Percentiles rank a stretch among this genome's conserved stretches.
Evolutionary conservation across 176 grass and related monocot species (phyloP).

Genomic region (Phoenix dactylifera): DNA sequence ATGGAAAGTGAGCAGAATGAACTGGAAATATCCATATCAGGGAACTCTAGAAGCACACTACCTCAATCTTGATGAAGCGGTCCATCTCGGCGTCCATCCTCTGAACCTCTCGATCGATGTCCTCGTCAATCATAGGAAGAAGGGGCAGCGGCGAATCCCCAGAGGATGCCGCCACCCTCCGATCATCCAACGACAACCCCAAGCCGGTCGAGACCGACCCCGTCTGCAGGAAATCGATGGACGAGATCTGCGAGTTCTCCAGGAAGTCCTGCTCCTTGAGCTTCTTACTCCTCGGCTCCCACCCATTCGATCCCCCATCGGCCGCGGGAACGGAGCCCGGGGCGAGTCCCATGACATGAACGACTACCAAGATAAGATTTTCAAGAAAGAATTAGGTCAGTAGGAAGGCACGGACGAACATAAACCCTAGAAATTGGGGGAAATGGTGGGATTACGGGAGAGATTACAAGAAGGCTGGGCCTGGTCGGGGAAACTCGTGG

Average conservation of each 20-base stretch:
- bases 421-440: conserved; percentile 16
- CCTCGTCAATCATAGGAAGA: conserved; percentile 76
- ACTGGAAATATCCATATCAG: conserved; percentile 12
- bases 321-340: conserved; percentile 1
- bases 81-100: conserved; percentile 95
- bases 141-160: conserved; percentile 75
- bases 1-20: not conserved
- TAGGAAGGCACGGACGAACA: not conserved
- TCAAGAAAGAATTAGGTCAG: not conserved
- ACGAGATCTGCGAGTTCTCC: conserved; percentile 98
- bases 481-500: conserved; percentile 61
- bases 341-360: conserved; percentile 58
- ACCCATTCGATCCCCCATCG: conserved; percentile 32
- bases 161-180: conserved; percentile 48
- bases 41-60: conserved; percentile 16
- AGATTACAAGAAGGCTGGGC: conserved; percentile 57
- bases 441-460: not conserved
- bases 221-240: conserved; percentile 96
- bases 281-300: conserved; percentile 58
- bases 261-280: conserved; percentile 89
- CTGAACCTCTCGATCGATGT: conserved; percentile 84
- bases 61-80: conserved; percentile 90
- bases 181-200: conserved; percentile 78
- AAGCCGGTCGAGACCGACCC: conserved; percentile 90
- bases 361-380: conserved; percentile 30